These are phyloP conservation scores for Cardamine resedifolia DNA, from an alignment of 345 rosid genomes.

Conservation along the genomic window DNA sequence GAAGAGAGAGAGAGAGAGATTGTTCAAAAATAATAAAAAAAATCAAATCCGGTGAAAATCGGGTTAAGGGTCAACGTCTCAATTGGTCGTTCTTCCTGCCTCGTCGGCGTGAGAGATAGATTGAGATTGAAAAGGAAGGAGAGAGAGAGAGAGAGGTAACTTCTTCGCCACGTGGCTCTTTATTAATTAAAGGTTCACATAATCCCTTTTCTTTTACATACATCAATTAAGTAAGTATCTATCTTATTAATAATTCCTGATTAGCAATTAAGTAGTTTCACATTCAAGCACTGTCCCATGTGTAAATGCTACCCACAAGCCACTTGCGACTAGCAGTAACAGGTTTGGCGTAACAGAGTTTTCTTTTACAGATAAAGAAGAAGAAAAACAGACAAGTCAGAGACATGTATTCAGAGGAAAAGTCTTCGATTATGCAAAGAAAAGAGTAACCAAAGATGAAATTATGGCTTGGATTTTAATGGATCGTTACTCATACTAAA, in stretches of 20 bases:
- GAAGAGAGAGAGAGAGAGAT: constrained; percentile 8
- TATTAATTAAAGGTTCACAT: background rate
- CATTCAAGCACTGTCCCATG: no score
- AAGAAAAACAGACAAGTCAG: no score
- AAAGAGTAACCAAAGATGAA: background rate
- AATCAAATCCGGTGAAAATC: constrained; percentile 26
- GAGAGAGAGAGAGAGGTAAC: constrained; percentile 19
- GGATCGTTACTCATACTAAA: background rate
- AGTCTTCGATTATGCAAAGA: background rate
- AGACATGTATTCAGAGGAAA: constrained; percentile 2
- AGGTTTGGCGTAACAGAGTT: background rate
- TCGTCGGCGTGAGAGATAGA: constrained; percentile 37
- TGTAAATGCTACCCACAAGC: background rate
- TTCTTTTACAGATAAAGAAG: background rate
- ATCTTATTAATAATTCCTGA: background rate
- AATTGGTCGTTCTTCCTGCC: constrained; percentile 35
- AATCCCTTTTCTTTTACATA: no score
- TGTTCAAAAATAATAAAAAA: no score
- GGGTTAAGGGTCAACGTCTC: constrained; percentile 38
- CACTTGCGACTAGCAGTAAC: background rate
- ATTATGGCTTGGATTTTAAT: background rate
- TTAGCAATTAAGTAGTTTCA: background rate
- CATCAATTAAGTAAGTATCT: background rate
- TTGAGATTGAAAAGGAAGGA: no score
- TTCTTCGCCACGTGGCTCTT: constrained; percentile 20